Base-by-base conservation (phyloP, 805 yeast species). In the Yarrowia alimentaria region DNA sequence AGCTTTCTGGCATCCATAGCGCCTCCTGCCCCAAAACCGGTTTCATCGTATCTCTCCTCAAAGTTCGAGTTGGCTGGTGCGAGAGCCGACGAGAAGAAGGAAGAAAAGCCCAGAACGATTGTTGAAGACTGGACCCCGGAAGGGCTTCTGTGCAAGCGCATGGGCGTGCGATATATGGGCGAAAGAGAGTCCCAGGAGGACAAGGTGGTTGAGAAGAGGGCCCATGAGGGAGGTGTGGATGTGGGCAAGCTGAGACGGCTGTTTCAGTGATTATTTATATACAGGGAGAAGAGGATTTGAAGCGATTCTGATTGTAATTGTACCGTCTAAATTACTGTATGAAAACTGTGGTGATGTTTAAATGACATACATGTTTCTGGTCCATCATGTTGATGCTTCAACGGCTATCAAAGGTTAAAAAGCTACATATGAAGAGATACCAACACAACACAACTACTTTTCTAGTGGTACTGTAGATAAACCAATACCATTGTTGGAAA, bases 61-160 rank as follows among this genome's bases (percentile, higher is more conserved):
- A 40, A 40, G 14, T 40, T 40, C 10, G 30, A 40, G 33, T 16
- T 40, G 19, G 47, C 47, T 4, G 47, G 47, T 13, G 19, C 21
- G 6, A 29, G 17, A 2, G 14, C 8, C 2, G 26, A 26, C 5
- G 47, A 25, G 1, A 13, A 24, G 1, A 26, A 28, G 9, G 19
- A 40, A 11, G 8, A 11, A 3, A 3, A 10, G 2, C 33, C 17
- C 3, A n/a, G 47, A 14, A 40, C 47, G 0, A 18, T 19, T 6
- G 47, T 40, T 8, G 13, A 19, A 5, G 47, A 40, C 3, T 40
- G 47, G 47, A 29, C 19, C 6, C 47, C 47, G 5, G 24, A 28
- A 4, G 18, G 28, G 16, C 18, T 40, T 17, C 33, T 40, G 2
- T 40, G 47, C 13, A 40, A 40, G 19, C 5, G 47, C 6, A 40